phyloP scores from a whole-genome alignment of 768 basidiomycete species.

The Lactifluus volemus region DNA sequence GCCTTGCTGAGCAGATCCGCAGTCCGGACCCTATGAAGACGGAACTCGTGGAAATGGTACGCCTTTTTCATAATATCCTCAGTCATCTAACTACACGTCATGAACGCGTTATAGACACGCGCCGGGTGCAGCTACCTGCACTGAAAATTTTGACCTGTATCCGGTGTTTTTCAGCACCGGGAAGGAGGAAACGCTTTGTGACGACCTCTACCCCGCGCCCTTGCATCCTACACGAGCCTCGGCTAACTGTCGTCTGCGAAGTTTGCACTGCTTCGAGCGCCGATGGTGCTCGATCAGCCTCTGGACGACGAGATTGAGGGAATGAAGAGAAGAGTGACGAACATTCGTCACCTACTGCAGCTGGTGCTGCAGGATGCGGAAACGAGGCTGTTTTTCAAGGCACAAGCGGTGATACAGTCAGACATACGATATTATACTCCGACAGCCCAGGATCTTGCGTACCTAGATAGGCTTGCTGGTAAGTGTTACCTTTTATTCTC shows the following conservation, averaged over 20 bases:
- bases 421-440: slow-evolving; percentile 30
- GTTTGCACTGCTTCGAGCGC: slow-evolving; percentile 30
- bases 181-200: slow-evolving; percentile 79
- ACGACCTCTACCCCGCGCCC: slow-evolving; percentile 57
- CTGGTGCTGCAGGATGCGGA: no score
- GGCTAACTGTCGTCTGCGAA: slow-evolving; percentile 56
- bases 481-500: slow-evolving; percentile 22
- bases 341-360: no score
- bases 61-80: slow-evolving; percentile 6
- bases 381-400: slow-evolving; percentile 78
- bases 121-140: no score
- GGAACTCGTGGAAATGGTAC: no score
- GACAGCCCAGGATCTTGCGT: slow-evolving; percentile 71
- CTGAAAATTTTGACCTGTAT: no score
- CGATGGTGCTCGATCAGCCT: no score
- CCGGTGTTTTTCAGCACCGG: slow-evolving; percentile 23
- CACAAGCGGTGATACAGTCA: slow-evolving; percentile 81
- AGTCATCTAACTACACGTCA: no score
- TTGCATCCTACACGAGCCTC: slow-evolving; percentile 15
- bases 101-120: no score
- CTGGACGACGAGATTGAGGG: no score
- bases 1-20: no score
- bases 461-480: slow-evolving; percentile 35
- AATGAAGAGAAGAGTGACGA: no score
- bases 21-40: no score